These are phyloP conservation scores for Protomyces lactucae-debilis DNA, from an alignment of 1,139 yeast genomes.

Conservation along the genomic window DNA sequence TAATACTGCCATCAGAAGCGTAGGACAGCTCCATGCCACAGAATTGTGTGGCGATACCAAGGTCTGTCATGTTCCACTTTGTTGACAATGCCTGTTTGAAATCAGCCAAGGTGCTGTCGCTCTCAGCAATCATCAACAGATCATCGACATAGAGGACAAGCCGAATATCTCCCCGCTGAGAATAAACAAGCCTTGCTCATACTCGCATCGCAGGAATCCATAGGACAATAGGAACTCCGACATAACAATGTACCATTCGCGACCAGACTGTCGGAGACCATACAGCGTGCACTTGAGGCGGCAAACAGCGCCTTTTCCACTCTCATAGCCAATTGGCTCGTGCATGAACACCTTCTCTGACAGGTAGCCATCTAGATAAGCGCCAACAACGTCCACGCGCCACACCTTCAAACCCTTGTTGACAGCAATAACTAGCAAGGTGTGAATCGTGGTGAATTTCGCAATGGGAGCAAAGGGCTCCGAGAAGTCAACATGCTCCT, in stretches of 20 bases:
- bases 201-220: neutral
- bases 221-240: neutral
- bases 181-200: neutral
- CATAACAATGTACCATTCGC: neutral
- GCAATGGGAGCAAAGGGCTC: neutral
- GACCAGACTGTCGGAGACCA: neutral
- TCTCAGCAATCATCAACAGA: neutral
- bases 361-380: neutral
- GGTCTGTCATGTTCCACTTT: neutral
- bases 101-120: neutral
- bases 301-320: neutral
- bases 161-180: neutral
- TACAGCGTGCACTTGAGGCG: neutral
- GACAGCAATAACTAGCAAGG: neutral
- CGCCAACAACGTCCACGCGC: constrained; percentile 7
- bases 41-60: neutral
- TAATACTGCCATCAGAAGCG: neutral
- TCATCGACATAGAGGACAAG: neutral
- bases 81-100: neutral
- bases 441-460: neutral
- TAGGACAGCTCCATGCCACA: neutral
- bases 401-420: neutral
- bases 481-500: neutral
- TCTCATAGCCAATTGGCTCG: neutral
- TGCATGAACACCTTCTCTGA: constrained; percentile 2